A percentile compares a stretch with the other conserved stretches of the same genome.
Conservation (phyloP, 768 basidiomycete genomes). For the Mycena latifolia region DNA sequence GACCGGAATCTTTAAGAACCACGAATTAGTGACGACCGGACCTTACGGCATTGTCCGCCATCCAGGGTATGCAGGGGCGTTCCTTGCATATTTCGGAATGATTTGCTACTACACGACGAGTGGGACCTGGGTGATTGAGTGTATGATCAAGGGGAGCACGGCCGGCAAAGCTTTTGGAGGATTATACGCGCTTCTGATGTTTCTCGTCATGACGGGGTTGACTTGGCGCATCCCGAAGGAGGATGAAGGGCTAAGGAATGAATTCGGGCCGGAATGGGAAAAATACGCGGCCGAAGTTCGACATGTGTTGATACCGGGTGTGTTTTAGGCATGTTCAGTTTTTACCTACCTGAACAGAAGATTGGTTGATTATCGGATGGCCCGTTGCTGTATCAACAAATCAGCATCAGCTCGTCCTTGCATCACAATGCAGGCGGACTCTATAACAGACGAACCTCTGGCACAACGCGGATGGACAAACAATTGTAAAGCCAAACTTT, state of each 20-base stretch:
- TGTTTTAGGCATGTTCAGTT: conserved; percentile 37
- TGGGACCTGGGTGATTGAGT: conserved; percentile 46
- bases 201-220: conserved; percentile 31
- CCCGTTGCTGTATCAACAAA: no score
- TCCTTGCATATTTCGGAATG: conserved; percentile 44
- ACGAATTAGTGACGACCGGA: conserved; percentile 42
- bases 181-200: conserved; percentile 26
- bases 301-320: conserved; percentile 46
- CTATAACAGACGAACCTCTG: no score
- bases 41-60: conserved; percentile 50
- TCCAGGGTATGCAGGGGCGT: conserved; percentile 46
- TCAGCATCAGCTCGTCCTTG: no score
- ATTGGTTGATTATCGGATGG: conserved; percentile 20
- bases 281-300: conserved; percentile 43
- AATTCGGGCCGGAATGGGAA: conserved; percentile 51
- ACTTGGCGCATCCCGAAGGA: conserved; percentile 43
- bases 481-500: no score
- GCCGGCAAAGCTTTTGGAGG: conserved; percentile 35
- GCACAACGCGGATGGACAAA: no score
- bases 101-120: conserved; percentile 45
- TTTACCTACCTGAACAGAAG: no score
- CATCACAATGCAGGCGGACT: no score
- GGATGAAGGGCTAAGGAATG: conserved; percentile 44
- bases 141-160: conserved; percentile 44
- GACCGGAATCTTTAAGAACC: conserved; percentile 30